Evolutionary conservation across 2,329 filamentous ascomycete genomes (phyloP).

Genomic region (Fusarium coffeatum): DNA sequence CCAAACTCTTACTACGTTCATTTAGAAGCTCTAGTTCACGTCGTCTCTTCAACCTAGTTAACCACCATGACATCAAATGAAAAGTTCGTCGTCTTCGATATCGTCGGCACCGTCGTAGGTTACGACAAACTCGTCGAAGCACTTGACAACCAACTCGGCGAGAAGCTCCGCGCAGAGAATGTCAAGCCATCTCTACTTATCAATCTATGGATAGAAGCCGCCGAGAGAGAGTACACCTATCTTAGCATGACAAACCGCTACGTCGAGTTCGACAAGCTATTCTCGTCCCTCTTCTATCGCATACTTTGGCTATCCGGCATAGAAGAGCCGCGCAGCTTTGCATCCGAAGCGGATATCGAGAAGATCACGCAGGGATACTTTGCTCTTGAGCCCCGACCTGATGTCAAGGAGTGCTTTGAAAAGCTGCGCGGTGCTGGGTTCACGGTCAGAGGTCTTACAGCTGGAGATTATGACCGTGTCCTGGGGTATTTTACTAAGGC

Average conservation of each 20-base stretch:
- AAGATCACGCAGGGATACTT: constrained; percentile 48
- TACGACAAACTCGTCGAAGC: constrained; percentile 45
- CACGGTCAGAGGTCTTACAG: constrained; percentile 31
- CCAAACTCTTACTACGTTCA: background rate
- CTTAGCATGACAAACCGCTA: constrained; percentile 59
- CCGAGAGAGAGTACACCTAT: constrained; percentile 63
- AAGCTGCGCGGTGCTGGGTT: constrained; percentile 34
- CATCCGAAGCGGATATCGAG: constrained; percentile 56
- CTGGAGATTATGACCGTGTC: constrained; percentile 30
- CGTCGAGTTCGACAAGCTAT: constrained; percentile 55
- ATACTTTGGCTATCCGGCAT: constrained; percentile 59
- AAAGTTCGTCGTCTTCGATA: constrained; percentile 31
- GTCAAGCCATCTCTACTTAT: constrained; percentile 58
- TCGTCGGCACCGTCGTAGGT: constrained; percentile 31
- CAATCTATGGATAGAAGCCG: constrained; percentile 59
- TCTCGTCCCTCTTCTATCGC: constrained; percentile 61
- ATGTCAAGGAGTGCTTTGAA: constrained; percentile 27
- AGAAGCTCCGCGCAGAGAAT: constrained; percentile 52
- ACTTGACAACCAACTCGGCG: constrained; percentile 56
- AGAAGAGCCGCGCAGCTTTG: constrained; percentile 54
- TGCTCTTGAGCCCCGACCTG: constrained; percentile 10
- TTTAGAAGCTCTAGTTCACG: rapidly evolving
- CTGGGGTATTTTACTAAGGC: constrained; percentile 33
- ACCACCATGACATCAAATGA: background rate
- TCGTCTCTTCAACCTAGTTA: rapidly evolving